Evolutionary conservation across 352 stramenopile genomes (phyloP), one percentile per base, ranked within the genome.

Genomic region (Phytophthora boehmeriae): DNA sequence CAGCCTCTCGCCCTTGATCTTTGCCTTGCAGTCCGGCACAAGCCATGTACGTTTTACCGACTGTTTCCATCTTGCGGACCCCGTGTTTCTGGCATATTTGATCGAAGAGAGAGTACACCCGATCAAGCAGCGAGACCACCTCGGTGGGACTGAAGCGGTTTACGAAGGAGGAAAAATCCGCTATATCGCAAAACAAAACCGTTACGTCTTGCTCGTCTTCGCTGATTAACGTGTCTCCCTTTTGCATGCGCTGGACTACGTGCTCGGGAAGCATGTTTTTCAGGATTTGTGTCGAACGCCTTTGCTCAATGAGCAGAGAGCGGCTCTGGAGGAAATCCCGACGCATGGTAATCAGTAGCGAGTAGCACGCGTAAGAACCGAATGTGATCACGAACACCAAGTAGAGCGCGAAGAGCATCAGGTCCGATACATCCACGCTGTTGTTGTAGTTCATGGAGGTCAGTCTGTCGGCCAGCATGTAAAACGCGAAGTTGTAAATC

Each of bases 21-120:
- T 93, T 95, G 22, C 87, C 89, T 47, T 96, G 91, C 8, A 95
- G 63, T 0, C 88, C 90, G 8, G 86, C 88, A 50, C 84, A 93
- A 0, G 85, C 90, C 80, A 98, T 92, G 60, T 97, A 97, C 16
- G 88, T 96, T 58, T 98, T 97, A 4, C 93, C 91, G 5, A 98
- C 93, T 0, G 88, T 97, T 58, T 98, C 90, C 74, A 98, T 95
- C 68, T 98, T 98, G 5, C 92, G 87, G 0, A 98, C 86, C 10
- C 88, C 84, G 53, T 98, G 88, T 57, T 97, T 96, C 34, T 88
- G 67, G 36, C 87, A 96, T 46, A 98, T 93, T 25, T 90, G 80
- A 55, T 98, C 91, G 48, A 98, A 97, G 1, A 94, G 74, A 4
- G 86, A 95, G 66, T 97, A 98, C n/a, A 98, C 84, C 16, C 90